phyloP scores from a whole-genome alignment of 352 stramenopile species.

The Phytophthora pini region DNA sequence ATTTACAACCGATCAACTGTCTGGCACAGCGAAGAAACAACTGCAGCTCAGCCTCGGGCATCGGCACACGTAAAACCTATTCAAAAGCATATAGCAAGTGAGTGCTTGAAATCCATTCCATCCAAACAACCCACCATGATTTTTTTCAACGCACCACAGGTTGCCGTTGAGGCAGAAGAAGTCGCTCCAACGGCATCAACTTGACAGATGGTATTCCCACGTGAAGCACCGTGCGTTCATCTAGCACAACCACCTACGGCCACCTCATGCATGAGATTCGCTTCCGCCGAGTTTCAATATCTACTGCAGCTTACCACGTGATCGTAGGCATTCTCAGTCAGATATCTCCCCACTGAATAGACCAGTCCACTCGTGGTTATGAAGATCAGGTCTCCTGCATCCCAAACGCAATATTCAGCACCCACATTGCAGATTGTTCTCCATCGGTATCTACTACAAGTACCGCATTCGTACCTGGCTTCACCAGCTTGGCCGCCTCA shows the following conservation, averaged over 20 bases:
- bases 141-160: constrained; percentile 53
- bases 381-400: constrained; percentile 78
- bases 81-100: constrained; percentile 2
- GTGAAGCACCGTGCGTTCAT: constrained; percentile 67
- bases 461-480: constrained; percentile 48
- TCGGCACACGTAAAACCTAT: constrained; percentile 65
- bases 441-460: not conserved
- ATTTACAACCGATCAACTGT: constrained; percentile 68
- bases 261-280: constrained; percentile 2
- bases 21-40: constrained; percentile 68
- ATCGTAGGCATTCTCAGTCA: constrained; percentile 76
- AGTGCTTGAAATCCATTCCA: not conserved
- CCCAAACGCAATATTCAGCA: constrained; percentile 4
- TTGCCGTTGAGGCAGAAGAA: constrained; percentile 72
- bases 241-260: constrained; percentile 64
- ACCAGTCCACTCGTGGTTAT: constrained; percentile 78
- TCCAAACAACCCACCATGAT: not conserved
- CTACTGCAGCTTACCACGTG: constrained; percentile 54
- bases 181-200: constrained; percentile 65
- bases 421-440: not conserved
- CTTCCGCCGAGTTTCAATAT: not conserved
- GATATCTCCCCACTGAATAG: constrained; percentile 67
- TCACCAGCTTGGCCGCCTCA: constrained; percentile 66
- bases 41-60: constrained; percentile 49
- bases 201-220: constrained; percentile 64